Percentiles rank a stretch among this genome's conserved stretches.
Evolutionary conservation across 2,329 filamentous ascomycete species (phyloP).

Genomic region (Cordyceps javanica): DNA sequence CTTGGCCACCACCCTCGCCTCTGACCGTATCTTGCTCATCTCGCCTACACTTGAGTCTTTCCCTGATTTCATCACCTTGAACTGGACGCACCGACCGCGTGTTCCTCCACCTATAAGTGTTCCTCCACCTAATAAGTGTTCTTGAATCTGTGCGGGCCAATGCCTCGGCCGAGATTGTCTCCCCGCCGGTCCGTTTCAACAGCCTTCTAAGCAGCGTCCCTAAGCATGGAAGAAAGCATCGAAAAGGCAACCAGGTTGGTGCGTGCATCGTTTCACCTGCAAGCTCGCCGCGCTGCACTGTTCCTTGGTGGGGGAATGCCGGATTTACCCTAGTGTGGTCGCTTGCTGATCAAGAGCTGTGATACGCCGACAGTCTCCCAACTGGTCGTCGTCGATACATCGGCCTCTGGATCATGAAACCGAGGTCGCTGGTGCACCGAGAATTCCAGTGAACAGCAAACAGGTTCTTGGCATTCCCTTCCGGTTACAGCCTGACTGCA

Average conservation of each 20-base stretch:
- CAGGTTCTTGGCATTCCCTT: not conserved
- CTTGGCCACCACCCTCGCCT: not conserved
- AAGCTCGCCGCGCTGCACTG: not conserved
- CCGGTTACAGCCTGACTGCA: not conserved
- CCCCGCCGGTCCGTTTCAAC: not conserved
- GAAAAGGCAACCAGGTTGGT: not conserved
- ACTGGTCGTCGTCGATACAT: slow-evolving; percentile 7
- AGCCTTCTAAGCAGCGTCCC: not conserved
- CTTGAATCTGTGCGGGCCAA: not conserved
- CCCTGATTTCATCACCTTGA: slow-evolving; percentile 2
- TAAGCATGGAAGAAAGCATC: not conserved
- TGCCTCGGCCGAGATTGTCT: not conserved
- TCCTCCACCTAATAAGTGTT: not conserved
- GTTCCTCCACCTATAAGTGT: not conserved
- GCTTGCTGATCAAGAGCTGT: not conserved
- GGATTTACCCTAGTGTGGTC: slow-evolving; percentile 7
- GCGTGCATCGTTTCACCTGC: slow-evolving; percentile 3
- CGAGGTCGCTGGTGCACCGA: not conserved
- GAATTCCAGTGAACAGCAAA: not conserved
- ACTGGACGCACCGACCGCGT: slow-evolving; percentile 2
- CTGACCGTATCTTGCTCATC: not conserved
- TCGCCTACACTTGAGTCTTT: not conserved
- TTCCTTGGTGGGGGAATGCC: not conserved
- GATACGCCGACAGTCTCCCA: not conserved
- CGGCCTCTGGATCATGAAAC: not conserved